Percentiles rank a stretch among this genome's conserved stretches.
phyloP scores from a whole-genome alignment of 345 rosid species.

The Crucihimalaya himalaica region DNA sequence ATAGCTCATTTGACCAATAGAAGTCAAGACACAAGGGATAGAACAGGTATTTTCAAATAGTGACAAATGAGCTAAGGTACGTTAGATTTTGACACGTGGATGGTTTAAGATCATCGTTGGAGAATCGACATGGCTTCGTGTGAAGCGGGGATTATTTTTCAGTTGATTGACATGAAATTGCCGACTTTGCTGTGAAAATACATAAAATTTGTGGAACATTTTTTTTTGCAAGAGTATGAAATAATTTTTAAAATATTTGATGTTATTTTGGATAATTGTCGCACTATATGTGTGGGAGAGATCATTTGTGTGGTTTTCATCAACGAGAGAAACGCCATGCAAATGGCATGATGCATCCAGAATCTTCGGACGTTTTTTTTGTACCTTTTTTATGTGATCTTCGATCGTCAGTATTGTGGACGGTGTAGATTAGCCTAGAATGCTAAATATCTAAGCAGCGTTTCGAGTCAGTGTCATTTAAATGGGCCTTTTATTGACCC shows the following conservation, averaged over 20 bases:
- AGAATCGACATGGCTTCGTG: slow-evolving; percentile 4
- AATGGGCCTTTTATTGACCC: background rate
- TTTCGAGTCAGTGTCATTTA: background rate
- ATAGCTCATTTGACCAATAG: no score
- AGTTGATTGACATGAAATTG: slow-evolving; percentile 5
- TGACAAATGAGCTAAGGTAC: background rate
- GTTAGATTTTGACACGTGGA: slow-evolving; percentile 22
- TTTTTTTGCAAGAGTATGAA: background rate
- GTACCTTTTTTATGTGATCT: slow-evolving; percentile 1
- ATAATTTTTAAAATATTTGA: background rate
- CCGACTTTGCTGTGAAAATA: slow-evolving; percentile 11
- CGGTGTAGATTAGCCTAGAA: background rate
- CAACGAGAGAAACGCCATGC: slow-evolving; percentile 20
- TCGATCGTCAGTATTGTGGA: slow-evolving; percentile 2
- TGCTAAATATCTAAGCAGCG: slow-evolving; percentile 10
- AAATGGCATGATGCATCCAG: slow-evolving; percentile 17
- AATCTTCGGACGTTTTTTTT: background rate
- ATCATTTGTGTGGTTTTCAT: background rate
- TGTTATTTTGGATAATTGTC: background rate
- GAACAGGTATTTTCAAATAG: background rate
- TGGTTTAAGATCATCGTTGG: background rate
- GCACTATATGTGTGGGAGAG: slow-evolving; percentile 8
- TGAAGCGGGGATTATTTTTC: slow-evolving; percentile 29
- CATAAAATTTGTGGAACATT: background rate
- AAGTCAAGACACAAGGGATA: background rate